Percentiles rank a stretch among this genome's conserved stretches.
Conservation (phyloP, 2,329 filamentous ascomycete species). For the Aspergillus sp. region DNA sequence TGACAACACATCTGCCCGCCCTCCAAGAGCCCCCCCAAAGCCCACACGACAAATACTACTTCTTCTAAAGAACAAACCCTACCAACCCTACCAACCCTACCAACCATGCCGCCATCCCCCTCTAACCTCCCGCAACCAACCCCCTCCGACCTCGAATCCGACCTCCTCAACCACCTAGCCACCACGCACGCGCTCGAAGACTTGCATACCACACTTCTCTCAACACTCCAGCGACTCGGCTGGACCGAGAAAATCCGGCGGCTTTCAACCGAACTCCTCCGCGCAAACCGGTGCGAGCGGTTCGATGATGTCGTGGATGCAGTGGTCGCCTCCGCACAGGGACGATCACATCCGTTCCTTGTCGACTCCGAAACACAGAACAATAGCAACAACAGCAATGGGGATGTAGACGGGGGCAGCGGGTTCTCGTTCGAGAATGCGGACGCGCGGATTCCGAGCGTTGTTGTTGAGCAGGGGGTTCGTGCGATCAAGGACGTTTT, state of each 20-base stretch:
- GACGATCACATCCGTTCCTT: conserved; percentile 30
- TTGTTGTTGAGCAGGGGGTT: conserved; percentile 52
- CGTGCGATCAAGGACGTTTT: conserved; percentile 53
- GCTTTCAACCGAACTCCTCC: conserved; percentile 57
- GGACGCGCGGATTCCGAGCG: conserved; percentile 51
- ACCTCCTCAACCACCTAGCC: conserved; percentile 47
- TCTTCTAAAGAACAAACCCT: no score
- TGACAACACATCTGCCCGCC: not conserved
- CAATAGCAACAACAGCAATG: conserved; percentile 17
- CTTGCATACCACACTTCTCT: conserved; percentile 55
- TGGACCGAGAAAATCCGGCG: conserved; percentile 58
- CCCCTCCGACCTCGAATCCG: conserved; percentile 35
- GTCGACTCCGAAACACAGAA: conserved; percentile 18
- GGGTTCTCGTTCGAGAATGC: conserved; percentile 31
- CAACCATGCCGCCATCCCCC: conserved; percentile 12
- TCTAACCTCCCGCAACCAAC: conserved; percentile 10
- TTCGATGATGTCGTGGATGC: conserved; percentile 57
- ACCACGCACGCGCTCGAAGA: conserved; percentile 52
- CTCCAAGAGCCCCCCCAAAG: not conserved
- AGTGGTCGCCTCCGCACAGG: conserved; percentile 50
- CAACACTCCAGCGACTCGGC: conserved; percentile 57
- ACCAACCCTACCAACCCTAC: not conserved
- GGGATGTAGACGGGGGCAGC: conserved; percentile 18
- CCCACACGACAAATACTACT: not conserved
- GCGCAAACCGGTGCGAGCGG: conserved; percentile 57